Evolutionary conservation across 805 yeast species (phyloP).

Genomic region (Zygoascus bituminiphila): DNA sequence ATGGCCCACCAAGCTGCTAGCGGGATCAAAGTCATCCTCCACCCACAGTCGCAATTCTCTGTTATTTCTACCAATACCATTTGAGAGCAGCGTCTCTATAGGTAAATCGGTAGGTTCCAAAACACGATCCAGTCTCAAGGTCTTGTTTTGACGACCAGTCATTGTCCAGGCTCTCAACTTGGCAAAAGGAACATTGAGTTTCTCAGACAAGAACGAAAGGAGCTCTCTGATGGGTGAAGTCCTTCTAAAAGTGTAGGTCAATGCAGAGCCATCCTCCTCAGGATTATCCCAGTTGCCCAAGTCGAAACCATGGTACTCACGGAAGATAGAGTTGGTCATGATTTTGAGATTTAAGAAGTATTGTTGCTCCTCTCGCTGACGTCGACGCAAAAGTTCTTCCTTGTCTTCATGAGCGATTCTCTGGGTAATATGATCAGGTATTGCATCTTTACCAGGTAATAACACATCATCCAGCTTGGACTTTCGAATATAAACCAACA

Average conservation of each 20-base stretch:
- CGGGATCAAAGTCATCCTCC: conserved; percentile 30
- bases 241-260: conserved; percentile 45
- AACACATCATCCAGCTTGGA: conserved; percentile 49
- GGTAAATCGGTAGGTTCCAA: conserved; percentile 23
- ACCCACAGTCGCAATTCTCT: conserved; percentile 53
- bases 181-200: conserved; percentile 30
- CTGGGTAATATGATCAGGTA: conserved; percentile 61
- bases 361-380: conserved; percentile 66
- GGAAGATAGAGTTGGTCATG: conserved; percentile 46
- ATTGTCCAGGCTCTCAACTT: conserved; percentile 55
- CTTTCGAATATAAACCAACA: conserved; percentile 86
- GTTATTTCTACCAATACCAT: conserved; percentile 26
- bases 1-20: conserved; percentile 9
- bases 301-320: conserved; percentile 65
- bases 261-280: conserved; percentile 40
- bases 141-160: conserved; percentile 59
- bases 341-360: conserved; percentile 51
- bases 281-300: conserved; percentile 53
- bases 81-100: conserved; percentile 44
- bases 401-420: conserved; percentile 57
- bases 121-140: conserved; percentile 52
- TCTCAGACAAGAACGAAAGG: conserved; percentile 40
- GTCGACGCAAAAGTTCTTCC: conserved; percentile 44
- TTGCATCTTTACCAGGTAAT: conserved; percentile 47
- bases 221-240: conserved; percentile 46